Conservation (phyloP, 2,329 filamentous ascomycete species). For the Pestalotiopsis sp. region DNA sequence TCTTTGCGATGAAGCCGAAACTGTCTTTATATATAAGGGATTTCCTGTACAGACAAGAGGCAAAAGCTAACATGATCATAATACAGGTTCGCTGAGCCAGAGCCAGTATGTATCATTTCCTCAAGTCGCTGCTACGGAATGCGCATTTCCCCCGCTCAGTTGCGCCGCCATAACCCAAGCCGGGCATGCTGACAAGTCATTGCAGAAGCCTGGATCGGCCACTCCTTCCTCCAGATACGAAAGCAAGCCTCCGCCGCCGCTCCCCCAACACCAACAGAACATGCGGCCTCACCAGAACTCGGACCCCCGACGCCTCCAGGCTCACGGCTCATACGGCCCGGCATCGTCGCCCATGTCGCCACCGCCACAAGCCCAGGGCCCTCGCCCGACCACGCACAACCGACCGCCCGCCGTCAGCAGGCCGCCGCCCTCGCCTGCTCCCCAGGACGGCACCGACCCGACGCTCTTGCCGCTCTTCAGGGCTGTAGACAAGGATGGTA, state of each 20-base stretch:
- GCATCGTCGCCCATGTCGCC: conserved; percentile 45
- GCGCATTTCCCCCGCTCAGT: neutral
- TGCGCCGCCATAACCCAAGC: conserved; percentile 10
- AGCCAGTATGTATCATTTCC: conserved; percentile 51
- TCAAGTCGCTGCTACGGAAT: neutral
- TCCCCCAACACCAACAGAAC: conserved; percentile 21
- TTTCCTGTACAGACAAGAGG: too few relatives aligned
- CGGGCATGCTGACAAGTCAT: conserved; percentile 6
- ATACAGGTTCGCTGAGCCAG: conserved; percentile 71
- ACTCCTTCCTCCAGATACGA: conserved; percentile 44
- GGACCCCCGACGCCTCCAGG: conserved; percentile 12
- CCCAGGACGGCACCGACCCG: conserved; percentile 60
- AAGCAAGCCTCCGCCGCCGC: conserved; percentile 45
- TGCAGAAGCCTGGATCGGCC: conserved; percentile 17
- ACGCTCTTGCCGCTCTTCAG: conserved; percentile 82
- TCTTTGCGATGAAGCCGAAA: neutral
- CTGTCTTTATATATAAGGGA: neutral
- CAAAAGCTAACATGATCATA: conserved; percentile 7
- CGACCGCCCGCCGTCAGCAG: conserved; percentile 59
- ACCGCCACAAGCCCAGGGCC: conserved; percentile 44
- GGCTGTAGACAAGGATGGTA: conserved; percentile 84
- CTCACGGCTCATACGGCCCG: conserved; percentile 19
- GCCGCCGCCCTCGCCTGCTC: conserved; percentile 65
- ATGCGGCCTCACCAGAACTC: conserved; percentile 14
- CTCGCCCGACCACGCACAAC: conserved; percentile 42